Evolutionary conservation across 352 stramenopile genomes (phyloP), one percentile per base, ranked within the genome.

Genomic region (Plasmopara muralis): DNA sequence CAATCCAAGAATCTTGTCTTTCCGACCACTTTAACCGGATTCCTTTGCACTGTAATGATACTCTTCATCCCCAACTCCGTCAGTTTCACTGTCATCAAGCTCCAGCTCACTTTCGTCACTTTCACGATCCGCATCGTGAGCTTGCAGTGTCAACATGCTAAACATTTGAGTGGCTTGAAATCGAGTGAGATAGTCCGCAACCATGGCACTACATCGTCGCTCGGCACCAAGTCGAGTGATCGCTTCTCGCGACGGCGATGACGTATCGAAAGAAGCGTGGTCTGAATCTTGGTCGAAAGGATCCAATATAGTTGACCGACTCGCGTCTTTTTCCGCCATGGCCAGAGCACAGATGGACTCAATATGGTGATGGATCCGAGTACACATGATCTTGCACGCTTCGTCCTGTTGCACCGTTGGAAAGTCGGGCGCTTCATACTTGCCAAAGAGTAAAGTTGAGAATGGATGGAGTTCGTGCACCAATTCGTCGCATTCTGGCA

Each of bases 81-180:
- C 60, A 2, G 68, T 50, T 5, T 69, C 69, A 30, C 58, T 70
- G 20, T 62, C 50, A 25, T 59, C 66, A 42, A 35, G 4, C 31
- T 35, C 31, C 6, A 57, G 29, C 16, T 70, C 64, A n/a, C 49
- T 55, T 31, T 72, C 57, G 5, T 73, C 60, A 6, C 47, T 52
- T 30, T 64, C 44, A 12, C 69, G 60, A 16, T 54, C 43, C 33
- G 31, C 55, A 35, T 85, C 70, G 45, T 85, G 57, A 4, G 50
- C 51, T 25, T 80, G 60, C 4, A 84, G 39, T 10, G 54, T 63
- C 41, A 87, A 86, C 63, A 84, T 82, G 49, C 74, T 89, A 52
- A 87, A 92, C 82, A 92, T 92, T 66, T 92, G 82, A 14, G 82
- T 92, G 41, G 80, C 67, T 41, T 83, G 76, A 41, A 92, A 87